A percentile compares a stretch with the other conserved stretches of the same genome.
phyloP scores from a whole-genome alignment of 140 eudicot genomes.

The Ambrosia hybrid region DNA sequence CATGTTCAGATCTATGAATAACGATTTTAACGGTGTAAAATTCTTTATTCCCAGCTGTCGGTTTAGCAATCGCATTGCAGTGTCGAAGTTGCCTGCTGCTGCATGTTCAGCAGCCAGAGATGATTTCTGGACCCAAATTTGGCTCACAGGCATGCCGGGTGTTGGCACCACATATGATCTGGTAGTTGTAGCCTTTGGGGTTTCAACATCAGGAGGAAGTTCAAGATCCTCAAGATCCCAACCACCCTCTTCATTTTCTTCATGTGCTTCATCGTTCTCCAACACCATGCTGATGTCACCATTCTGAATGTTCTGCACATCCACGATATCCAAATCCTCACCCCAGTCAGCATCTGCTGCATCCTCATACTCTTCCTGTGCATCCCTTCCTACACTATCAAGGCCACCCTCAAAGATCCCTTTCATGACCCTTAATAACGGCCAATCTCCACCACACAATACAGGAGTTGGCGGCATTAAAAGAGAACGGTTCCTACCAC shows the following conservation, averaged over 20 bases:
- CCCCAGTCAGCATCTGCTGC: slow-evolving; percentile 68
- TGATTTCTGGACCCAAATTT: slow-evolving; percentile 66
- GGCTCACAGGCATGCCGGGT: slow-evolving; percentile 68
- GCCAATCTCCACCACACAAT: slow-evolving; percentile 70
- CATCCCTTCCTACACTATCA: slow-evolving; percentile 47
- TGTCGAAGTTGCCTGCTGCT: slow-evolving; percentile 71
- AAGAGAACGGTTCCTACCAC: slow-evolving; percentile 38
- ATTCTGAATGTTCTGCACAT: slow-evolving; percentile 48
- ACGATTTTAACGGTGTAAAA: slow-evolving; percentile 49
- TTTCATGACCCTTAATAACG: slow-evolving; percentile 55
- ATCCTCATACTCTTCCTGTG: slow-evolving; percentile 57
- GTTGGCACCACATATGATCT: slow-evolving; percentile 55
- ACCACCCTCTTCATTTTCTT: slow-evolving; percentile 58
- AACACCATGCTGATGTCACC: slow-evolving; percentile 49
- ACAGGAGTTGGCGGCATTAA: slow-evolving; percentile 58
- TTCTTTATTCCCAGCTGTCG: slow-evolving; percentile 68
- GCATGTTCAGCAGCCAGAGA: slow-evolving; percentile 74
- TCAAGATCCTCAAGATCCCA: slow-evolving; percentile 69
- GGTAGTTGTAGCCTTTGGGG: slow-evolving; percentile 40
- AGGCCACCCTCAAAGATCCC: slow-evolving; percentile 67
- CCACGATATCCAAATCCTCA: slow-evolving; percentile 54
- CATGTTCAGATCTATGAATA: slow-evolving; percentile 49
- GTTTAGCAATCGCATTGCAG: slow-evolving; percentile 71
- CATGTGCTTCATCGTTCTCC: slow-evolving; percentile 50
- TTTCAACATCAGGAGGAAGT: slow-evolving; percentile 57